Percentiles rank a stretch among this genome's conserved stretches.
Conservation (phyloP, 331 rosid species). For the Malus hybrid region DNA sequence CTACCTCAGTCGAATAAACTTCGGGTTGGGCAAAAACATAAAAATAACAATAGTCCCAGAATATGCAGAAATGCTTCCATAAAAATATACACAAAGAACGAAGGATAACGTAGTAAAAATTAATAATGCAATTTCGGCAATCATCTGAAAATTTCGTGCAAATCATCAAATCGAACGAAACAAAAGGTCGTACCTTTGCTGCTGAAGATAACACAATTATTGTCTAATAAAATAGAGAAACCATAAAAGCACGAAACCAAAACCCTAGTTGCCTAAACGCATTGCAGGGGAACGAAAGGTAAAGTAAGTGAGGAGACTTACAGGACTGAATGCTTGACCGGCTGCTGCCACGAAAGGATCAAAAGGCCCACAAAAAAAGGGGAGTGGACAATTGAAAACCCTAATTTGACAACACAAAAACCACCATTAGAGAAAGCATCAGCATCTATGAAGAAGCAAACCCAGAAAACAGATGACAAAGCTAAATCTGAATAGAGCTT, state of each 20-base stretch:
- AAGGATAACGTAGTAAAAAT: not conserved
- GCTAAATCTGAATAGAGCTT: not conserved
- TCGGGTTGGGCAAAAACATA: not conserved
- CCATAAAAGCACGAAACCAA: not conserved
- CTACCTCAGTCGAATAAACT: not conserved
- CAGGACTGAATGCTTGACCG: not conserved
- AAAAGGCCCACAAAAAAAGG: not conserved
- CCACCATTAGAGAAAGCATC: slow-evolving; percentile 24
- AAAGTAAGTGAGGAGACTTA: not conserved
- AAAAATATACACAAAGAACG: not conserved
- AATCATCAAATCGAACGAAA: not conserved
- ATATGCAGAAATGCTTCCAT: not conserved
- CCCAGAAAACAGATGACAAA: slow-evolving; percentile 2
- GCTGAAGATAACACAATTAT: not conserved
- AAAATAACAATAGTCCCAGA: not conserved
- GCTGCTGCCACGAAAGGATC: not conserved
- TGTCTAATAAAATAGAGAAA: not conserved
- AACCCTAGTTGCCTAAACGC: not conserved
- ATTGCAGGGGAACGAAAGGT: not conserved
- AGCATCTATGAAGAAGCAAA: slow-evolving; percentile 6
- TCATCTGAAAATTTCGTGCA: not conserved
- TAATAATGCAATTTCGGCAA: too few relatives aligned
- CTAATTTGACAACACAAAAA: slow-evolving; percentile 46
- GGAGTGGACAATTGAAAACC: slow-evolving; percentile 40
- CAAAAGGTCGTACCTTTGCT: not conserved